phyloP scores from a whole-genome alignment of 2,329 filamentous ascomycete genomes.

The Cadophora sp. region DNA sequence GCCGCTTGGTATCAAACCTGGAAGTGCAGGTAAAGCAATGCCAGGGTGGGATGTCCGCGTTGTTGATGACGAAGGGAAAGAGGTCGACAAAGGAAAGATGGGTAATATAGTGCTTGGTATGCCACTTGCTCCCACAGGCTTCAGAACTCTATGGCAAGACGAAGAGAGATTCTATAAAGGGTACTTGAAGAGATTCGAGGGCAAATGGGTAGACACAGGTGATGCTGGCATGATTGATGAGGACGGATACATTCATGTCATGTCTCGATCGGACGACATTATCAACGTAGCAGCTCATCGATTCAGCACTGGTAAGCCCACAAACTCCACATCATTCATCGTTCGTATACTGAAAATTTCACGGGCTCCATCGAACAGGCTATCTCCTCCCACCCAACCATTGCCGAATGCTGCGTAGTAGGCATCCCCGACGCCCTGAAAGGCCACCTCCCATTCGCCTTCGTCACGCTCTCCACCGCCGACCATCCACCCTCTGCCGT shows the following conservation, averaged over 20 bases:
- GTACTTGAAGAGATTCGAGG: slow-evolving; percentile 82
- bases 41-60: slow-evolving; percentile 88
- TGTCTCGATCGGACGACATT: slow-evolving; percentile 78
- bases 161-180: slow-evolving; percentile 85
- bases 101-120: slow-evolving; percentile 89
- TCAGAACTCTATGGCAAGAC: slow-evolving; percentile 86
- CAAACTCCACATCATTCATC: background rate
- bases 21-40: slow-evolving; percentile 89
- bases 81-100: slow-evolving; percentile 76
- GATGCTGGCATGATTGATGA: slow-evolving; percentile 87
- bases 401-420: slow-evolving; percentile 87
- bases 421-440: slow-evolving; percentile 86
- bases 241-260: slow-evolving; percentile 70
- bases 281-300: slow-evolving; percentile 96
- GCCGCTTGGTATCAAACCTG: slow-evolving; percentile 74
- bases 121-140: slow-evolving; percentile 84
- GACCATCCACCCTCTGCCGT: slow-evolving; percentile 58
- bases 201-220: slow-evolving; percentile 88
- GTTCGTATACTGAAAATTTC: slow-evolving; percentile 20
- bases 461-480: slow-evolving; percentile 68
- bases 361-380: slow-evolving; percentile 90
- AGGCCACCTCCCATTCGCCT: slow-evolving; percentile 90
- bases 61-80: slow-evolving; percentile 80
- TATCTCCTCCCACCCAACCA: slow-evolving; percentile 77
- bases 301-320: slow-evolving; percentile 76